phyloP scores from a whole-genome alignment of 148 eudicot genomes.

The Silene uniflora region DNA sequence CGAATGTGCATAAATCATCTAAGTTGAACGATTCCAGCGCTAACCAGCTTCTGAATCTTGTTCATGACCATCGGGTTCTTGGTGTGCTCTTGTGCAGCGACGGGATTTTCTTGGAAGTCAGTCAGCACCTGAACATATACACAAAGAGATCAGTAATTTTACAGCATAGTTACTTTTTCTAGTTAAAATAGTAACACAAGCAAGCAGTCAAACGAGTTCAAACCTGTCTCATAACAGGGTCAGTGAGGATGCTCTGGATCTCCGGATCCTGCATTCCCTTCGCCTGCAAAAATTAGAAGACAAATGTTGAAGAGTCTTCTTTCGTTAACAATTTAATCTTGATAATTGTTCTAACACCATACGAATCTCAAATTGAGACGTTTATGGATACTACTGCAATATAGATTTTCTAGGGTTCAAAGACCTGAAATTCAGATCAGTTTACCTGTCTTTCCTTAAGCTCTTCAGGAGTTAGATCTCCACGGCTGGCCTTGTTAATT shows the following conservation, averaged over 20 bases:
- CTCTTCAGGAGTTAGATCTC: constrained; percentile 87
- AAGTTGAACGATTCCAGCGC: constrained; percentile 88
- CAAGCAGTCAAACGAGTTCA: neutral
- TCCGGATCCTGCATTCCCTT: constrained; percentile 99
- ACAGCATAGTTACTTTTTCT: neutral
- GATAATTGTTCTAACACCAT: no score
- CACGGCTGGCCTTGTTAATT: constrained; percentile 86
- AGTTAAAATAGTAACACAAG: neutral
- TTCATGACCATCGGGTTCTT: constrained; percentile 82
- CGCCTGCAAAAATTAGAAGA: constrained; percentile 43
- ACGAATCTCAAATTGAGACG: no score
- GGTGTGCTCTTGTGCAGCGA: constrained; percentile 86
- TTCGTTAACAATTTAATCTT: neutral
- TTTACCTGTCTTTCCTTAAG: constrained; percentile 94
- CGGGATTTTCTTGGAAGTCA: constrained; percentile 88
- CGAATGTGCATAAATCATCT: constrained; percentile 19
- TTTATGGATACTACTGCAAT: no score
- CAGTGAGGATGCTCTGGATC: constrained; percentile 82
- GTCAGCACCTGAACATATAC: constrained; percentile 46
- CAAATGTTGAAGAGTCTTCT: neutral
- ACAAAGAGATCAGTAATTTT: neutral
- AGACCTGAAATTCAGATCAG: no score
- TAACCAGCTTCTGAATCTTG: constrained; percentile 84
- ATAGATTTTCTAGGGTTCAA: no score
- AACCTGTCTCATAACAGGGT: constrained; percentile 99